These are phyloP conservation scores for Dendrobium chrysotoxum DNA, from an alignment of 106 monocot species.

Conservation along the genomic window DNA sequence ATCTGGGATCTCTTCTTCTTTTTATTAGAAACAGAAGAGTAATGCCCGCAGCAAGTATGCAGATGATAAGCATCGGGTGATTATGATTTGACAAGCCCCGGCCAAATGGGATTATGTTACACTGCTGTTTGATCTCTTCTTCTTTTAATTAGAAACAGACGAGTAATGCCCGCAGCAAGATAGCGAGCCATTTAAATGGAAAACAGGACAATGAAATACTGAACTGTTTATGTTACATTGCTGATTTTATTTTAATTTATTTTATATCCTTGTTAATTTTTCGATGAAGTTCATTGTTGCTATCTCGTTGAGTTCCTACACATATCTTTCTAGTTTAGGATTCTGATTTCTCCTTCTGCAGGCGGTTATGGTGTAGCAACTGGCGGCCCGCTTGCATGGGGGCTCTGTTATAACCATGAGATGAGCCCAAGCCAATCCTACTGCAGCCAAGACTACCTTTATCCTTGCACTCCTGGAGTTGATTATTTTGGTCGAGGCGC, in stretches of 20 bases:
- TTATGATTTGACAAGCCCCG: neutral
- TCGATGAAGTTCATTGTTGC: no score
- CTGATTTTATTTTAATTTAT: neutral
- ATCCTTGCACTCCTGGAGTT: conserved; percentile 42
- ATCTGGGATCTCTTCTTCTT: no score
- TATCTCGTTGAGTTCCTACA: neutral
- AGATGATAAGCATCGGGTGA: no score
- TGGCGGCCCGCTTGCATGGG: conserved; percentile 67
- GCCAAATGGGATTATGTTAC: neutral
- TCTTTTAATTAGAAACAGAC: no score
- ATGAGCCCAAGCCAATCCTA: conserved; percentile 76
- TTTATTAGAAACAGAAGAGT: no score
- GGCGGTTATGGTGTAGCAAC: conserved; percentile 84
- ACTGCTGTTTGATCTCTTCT: neutral
- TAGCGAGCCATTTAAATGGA: no score
- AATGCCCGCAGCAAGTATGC: no score
- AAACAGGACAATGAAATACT: neutral
- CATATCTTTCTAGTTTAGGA: no score
- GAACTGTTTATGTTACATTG: neutral
- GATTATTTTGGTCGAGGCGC: conserved; percentile 56
- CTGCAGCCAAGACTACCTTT: conserved; percentile 26
- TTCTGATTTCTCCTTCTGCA: conserved; percentile 7
- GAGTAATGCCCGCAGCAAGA: no score
- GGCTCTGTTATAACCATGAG: conserved; percentile 63
- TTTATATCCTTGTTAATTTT: neutral